Evolutionary conservation across 768 basidiomycete species (phyloP).

Genomic region (Lanmaoa rubissima): DNA sequence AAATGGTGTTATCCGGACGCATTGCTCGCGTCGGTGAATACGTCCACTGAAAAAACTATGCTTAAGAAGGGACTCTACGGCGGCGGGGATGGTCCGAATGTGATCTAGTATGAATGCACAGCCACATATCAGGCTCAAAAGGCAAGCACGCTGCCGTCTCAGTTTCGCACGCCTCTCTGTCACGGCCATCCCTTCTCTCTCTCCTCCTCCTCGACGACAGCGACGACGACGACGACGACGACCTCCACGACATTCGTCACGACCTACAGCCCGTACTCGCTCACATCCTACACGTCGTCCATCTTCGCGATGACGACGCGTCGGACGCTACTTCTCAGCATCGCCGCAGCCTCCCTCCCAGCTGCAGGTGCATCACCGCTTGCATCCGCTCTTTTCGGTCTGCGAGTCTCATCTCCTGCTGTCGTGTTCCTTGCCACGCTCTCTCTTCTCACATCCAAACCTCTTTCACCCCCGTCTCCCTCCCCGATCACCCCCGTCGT

Average conservation of each 20-base stretch:
- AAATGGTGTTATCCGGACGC: conserved; percentile 3
- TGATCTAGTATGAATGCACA: conserved; percentile 15
- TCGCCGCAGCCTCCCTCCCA: conserved; percentile 25
- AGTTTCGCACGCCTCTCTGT: conserved; percentile 31
- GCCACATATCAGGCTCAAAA: conserved; percentile 34
- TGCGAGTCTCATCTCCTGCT: conserved; percentile 68
- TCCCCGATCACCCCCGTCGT: conserved; percentile 79
- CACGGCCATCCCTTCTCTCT: conserved; percentile 24
- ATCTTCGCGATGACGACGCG: conserved; percentile 24
- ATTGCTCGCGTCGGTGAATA: conserved; percentile 8
- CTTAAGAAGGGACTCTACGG: too few relatives aligned
- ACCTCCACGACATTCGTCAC: conserved; percentile 10
- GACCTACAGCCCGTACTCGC: neutral
- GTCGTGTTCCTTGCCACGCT: conserved; percentile 60
- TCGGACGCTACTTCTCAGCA: conserved; percentile 18
- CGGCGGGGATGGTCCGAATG: neutral
- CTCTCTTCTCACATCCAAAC: conserved; percentile 54
- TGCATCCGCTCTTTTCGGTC: conserved; percentile 45
- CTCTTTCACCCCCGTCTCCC: conserved; percentile 39
- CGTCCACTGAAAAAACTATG: neutral
- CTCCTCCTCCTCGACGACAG: conserved; percentile 18
- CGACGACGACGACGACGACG: conserved; percentile 34
- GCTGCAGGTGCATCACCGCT: conserved; percentile 22
- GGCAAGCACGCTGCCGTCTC: conserved; percentile 23
- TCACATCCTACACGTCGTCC: neutral